phyloP scores from a whole-genome alignment of 148 eudicot genomes.

The Cornus florida region DNA sequence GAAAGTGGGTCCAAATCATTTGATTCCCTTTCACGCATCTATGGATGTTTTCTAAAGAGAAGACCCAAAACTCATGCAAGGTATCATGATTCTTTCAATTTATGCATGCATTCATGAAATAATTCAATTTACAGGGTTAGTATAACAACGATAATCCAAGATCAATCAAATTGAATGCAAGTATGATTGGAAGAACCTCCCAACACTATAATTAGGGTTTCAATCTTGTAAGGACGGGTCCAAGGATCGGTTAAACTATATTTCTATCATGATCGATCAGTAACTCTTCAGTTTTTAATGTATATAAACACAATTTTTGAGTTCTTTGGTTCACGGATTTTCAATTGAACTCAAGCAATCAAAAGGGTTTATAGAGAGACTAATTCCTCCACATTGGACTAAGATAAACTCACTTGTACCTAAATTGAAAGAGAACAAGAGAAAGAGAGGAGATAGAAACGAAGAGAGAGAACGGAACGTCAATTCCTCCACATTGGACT shows the following conservation, averaged over 20 bases:
- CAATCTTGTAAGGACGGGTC: not conserved
- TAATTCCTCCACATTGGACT: slow-evolving; percentile 37
- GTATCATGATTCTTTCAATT: not conserved
- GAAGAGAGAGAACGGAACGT: too few species aligned
- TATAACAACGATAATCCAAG: not conserved
- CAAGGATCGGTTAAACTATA: not conserved
- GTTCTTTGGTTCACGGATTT: not conserved
- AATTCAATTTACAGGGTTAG: not conserved
- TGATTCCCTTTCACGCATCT: too few species aligned
- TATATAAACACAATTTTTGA: not conserved
- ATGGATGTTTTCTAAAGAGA: too few species aligned
- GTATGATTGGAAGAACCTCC: not conserved
- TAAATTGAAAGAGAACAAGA: too few species aligned
- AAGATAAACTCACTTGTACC: too few species aligned
- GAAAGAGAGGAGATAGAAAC: too few species aligned
- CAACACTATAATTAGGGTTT: too few species aligned
- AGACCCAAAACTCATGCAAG: too few species aligned
- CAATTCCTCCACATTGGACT: slow-evolving; percentile 37
- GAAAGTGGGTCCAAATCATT: too few species aligned
- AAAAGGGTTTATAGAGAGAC: slow-evolving; percentile 14
- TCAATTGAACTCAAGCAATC: not conserved
- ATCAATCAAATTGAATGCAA: not conserved
- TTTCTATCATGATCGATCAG: not conserved
- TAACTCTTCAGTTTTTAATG: not conserved
- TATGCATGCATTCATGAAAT: too few species aligned